Evolutionary conservation across 495 filamentous ascomycete genomes (phyloP).

Genomic region (Melanomma pulvis-pyrius): DNA sequence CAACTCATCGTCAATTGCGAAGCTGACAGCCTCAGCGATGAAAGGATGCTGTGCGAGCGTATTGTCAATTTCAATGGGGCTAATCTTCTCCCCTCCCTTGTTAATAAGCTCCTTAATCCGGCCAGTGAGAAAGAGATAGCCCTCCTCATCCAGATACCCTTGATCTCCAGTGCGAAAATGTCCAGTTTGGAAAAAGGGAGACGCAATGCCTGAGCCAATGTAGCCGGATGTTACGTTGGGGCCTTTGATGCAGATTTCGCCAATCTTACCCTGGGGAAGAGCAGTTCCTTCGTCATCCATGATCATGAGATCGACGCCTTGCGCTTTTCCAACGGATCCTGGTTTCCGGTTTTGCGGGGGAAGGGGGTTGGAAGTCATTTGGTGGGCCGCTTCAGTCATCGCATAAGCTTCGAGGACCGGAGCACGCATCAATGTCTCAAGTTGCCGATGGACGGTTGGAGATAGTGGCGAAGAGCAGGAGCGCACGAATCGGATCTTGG

Average conservation of each 20-base stretch:
- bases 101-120: conserved; percentile 86
- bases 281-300: conserved; percentile 16
- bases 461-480: conserved; percentile 29
- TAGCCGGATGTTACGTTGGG: conserved; percentile 25
- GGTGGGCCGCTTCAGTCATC: conserved; percentile 27
- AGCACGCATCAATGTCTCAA: conserved; percentile 19
- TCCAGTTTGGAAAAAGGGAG: conserved; percentile 47
- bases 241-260: conserved; percentile 45
- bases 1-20: conserved; percentile 25
- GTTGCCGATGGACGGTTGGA: conserved; percentile 14
- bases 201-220: conserved; percentile 29
- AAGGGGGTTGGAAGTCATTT: conserved; percentile 29
- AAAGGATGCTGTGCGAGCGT: conserved; percentile 36
- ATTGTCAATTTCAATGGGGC: conserved; percentile 51
- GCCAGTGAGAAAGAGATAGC: conserved; percentile 76
- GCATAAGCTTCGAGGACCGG: conserved; percentile 25
- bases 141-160: conserved; percentile 57
- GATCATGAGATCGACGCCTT: conserved; percentile 29
- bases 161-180: conserved; percentile 57
- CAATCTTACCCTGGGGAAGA: conserved; percentile 23
- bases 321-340: conserved; percentile 21
- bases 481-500: conserved; percentile 40
- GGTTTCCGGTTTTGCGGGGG: conserved; percentile 20
- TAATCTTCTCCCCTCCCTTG: conserved; percentile 82
- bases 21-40: conserved; percentile 30